Percentiles rank a stretch among this genome's conserved stretches.
phyloP scores from a whole-genome alignment of 306 rosid genomes.

The Dalbergia cochinchinensis region DNA sequence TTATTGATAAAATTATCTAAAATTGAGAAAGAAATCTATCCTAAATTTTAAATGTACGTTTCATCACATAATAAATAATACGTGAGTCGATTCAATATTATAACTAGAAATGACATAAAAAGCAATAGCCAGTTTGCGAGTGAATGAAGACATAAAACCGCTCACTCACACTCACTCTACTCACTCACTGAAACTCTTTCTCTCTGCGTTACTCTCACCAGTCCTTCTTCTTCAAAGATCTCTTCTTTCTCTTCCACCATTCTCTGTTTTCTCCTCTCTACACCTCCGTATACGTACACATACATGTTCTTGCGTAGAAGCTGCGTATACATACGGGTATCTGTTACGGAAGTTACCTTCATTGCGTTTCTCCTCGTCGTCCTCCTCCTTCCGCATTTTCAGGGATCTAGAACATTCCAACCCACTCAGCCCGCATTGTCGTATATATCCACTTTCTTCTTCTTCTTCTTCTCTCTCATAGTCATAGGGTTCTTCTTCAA shows the following conservation, averaged over 20 bases:
- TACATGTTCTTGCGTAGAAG: background rate
- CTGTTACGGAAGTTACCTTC: no score
- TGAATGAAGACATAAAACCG: no score
- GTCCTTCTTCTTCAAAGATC: background rate
- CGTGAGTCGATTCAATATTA: no score
- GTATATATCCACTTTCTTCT: conserved; percentile 4
- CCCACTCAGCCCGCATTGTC: conserved; percentile 52
- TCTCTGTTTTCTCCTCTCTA: background rate
- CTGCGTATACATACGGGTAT: background rate
- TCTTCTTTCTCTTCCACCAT: background rate
- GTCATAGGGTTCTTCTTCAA: conserved; percentile 61
- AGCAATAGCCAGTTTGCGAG: no score
- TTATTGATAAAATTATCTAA: no score
- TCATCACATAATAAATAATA: no score
- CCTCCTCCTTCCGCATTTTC: conserved; percentile 56
- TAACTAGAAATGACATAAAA: no score
- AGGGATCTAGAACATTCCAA: conserved; percentile 65
- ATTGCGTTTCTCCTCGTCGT: no score
- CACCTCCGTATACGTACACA: background rate
- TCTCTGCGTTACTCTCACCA: background rate
- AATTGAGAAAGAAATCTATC: no score
- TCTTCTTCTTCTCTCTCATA: conserved; percentile 45
- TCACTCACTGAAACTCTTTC: background rate
- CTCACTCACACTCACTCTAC: no score
- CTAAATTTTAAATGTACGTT: no score